These are phyloP conservation scores for Spathaspora boniae DNA, from an alignment of 805 yeast genomes.

Conservation along the genomic window DNA sequence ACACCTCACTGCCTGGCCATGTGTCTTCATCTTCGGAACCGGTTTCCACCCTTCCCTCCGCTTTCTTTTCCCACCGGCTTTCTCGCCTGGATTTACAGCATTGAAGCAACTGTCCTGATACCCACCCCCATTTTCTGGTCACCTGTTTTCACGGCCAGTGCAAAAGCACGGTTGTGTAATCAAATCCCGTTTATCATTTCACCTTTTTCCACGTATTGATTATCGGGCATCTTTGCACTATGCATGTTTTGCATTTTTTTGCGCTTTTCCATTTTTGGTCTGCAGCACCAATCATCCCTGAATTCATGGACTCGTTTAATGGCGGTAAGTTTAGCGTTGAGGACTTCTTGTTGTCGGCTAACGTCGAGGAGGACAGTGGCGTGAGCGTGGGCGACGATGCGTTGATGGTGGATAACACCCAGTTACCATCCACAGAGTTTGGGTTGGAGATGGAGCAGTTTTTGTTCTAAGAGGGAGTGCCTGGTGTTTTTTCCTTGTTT, in stretches of 20 bases:
- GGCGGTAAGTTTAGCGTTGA: constrained; percentile 3
- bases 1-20: too few species aligned
- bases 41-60: too few species aligned
- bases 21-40: too few species aligned
- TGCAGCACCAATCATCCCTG: constrained; percentile 40
- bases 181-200: not conserved
- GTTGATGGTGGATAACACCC: not conserved
- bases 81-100: constrained; percentile 31
- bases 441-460: constrained; percentile 28
- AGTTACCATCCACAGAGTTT: constrained; percentile 11
- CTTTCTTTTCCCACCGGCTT: too few species aligned
- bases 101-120: constrained; percentile 34
- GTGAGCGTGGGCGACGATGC: not conserved
- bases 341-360: constrained; percentile 4
- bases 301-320: constrained; percentile 18
- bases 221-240: not conserved
- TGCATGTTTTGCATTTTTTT: not conserved
- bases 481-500: not conserved
- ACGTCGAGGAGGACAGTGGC: not conserved
- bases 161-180: not conserved
- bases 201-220: constrained; percentile 11
- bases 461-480: constrained; percentile 21
- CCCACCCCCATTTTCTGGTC: too few species aligned
- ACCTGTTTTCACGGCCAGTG: too few species aligned
- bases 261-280: constrained; percentile 25